Conservation (phyloP, 768 basidiomycete species). For the Trametes punicea region DNA sequence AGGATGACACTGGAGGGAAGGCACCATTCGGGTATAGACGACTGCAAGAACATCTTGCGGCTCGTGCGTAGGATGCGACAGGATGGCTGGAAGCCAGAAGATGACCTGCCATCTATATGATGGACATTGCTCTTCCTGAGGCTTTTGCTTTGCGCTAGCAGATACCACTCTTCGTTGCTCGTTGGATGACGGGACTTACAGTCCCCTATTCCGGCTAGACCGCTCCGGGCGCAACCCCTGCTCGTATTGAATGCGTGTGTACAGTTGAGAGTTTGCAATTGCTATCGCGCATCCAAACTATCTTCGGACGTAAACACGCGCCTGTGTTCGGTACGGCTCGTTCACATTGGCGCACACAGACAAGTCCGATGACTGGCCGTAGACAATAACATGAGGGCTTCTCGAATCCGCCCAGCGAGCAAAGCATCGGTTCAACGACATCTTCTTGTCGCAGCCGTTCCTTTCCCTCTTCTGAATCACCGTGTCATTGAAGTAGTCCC, state of each 20-base stretch:
- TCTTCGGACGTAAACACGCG: background rate
- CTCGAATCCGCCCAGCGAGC: background rate
- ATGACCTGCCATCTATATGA: background rate
- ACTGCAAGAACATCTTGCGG: slow-evolving; percentile 31
- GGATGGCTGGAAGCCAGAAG: slow-evolving; percentile 27
- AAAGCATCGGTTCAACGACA: background rate
- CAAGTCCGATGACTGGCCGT: slow-evolving; percentile 11
- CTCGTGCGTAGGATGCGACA: slow-evolving; percentile 25
- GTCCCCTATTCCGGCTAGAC: too few species aligned
- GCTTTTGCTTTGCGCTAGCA: background rate
- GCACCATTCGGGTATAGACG: slow-evolving; percentile 33
- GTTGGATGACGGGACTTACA: too few species aligned
- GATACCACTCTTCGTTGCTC: too few species aligned
- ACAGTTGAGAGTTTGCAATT: too few species aligned
- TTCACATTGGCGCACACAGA: background rate
- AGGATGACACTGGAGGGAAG: slow-evolving; percentile 27
- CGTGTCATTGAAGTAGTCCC: background rate
- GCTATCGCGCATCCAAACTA: too few species aligned
- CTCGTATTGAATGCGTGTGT: background rate
- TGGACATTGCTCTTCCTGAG: background rate
- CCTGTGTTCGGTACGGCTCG: background rate
- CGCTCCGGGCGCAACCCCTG: too few species aligned
- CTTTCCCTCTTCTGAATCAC: background rate
- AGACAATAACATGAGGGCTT: slow-evolving; percentile 17
- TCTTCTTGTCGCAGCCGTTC: background rate